Evolutionary conservation across 352 stramenopile species (phyloP).

Genomic region (Pythium grandisporangium): DNA sequence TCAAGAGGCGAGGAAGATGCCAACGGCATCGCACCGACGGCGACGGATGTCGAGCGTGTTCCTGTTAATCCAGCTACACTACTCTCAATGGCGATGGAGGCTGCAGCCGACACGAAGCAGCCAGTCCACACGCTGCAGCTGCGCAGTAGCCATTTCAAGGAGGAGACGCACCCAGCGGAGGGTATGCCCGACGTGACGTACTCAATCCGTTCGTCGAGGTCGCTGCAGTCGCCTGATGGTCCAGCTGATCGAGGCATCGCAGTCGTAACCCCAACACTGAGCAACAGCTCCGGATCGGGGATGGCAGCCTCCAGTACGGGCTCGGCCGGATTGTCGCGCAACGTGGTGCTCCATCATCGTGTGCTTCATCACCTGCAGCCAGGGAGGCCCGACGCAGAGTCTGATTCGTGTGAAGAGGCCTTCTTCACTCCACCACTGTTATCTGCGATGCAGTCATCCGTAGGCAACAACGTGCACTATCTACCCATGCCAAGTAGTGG

Average conservation of each 20-base stretch:
- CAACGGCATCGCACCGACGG: background rate
- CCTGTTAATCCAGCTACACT: conserved; percentile 2
- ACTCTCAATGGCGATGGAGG: conserved; percentile 15
- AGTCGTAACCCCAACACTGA: background rate
- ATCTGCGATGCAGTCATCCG: too few relatives aligned
- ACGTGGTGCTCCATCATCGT: conserved; percentile 9
- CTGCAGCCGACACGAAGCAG: background rate
- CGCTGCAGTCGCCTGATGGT: too few relatives aligned
- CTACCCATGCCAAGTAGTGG: too few relatives aligned
- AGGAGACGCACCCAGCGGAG: background rate
- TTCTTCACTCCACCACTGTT: too few relatives aligned
- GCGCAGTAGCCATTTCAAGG: conserved; percentile 1
- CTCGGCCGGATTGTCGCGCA: conserved; percentile 5
- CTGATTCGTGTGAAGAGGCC: too few relatives aligned
- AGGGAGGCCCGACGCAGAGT: too few relatives aligned
- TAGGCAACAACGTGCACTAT: too few relatives aligned
- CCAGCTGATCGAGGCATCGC: background rate
- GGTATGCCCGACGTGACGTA: conserved; percentile 10
- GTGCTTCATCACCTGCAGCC: conserved; percentile 6
- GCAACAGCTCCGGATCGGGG: background rate
- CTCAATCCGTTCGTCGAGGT: conserved; percentile 9
- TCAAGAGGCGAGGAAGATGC: background rate
- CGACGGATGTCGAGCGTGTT: background rate
- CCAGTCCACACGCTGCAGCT: too few relatives aligned
- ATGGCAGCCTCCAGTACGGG: background rate